Conservation (phyloP, 768 basidiomycete genomes). For the Suillus tomentosus region DNA sequence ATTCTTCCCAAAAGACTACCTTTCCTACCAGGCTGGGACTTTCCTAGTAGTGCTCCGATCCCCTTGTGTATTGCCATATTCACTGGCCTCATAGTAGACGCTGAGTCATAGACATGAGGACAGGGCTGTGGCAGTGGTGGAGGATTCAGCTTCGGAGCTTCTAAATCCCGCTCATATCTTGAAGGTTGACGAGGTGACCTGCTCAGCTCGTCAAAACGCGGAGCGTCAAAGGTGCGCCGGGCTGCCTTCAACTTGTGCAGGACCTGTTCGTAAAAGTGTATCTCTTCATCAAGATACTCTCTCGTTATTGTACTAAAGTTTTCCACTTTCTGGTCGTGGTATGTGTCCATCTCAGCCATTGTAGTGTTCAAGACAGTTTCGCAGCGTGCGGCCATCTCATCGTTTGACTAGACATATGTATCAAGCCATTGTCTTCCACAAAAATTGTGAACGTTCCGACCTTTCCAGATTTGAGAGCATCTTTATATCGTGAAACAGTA, state of each 20-base stretch:
- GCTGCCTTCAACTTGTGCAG: slow-evolving; percentile 60
- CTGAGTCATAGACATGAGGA: slow-evolving; percentile 77
- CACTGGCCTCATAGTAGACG: slow-evolving; percentile 74
- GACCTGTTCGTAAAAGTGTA: slow-evolving; percentile 72
- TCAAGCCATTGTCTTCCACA: neutral
- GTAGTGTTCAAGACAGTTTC: slow-evolving; percentile 89
- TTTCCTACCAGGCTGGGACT: slow-evolving; percentile 34
- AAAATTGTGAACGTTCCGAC: slow-evolving; percentile 31
- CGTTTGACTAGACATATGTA: slow-evolving; percentile 47
- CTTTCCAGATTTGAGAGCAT: slow-evolving; percentile 42
- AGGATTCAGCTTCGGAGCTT: slow-evolving; percentile 48
- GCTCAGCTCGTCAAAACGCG: slow-evolving; percentile 50
- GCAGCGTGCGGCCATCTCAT: slow-evolving; percentile 70
- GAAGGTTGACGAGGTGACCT: slow-evolving; percentile 61
- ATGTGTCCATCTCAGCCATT: slow-evolving; percentile 85
- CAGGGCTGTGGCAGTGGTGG: slow-evolving; percentile 66
- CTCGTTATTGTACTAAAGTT: slow-evolving; percentile 61
- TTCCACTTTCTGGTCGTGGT: slow-evolving; percentile 72
- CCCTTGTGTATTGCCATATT: slow-evolving; percentile 74
- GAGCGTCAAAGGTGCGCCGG: slow-evolving; percentile 52
- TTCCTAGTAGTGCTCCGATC: slow-evolving; percentile 61
- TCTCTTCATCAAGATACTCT: slow-evolving; percentile 80
- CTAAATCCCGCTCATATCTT: slow-evolving; percentile 75
- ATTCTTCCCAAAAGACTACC: slow-evolving; percentile 64
- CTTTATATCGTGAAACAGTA: slow-evolving; percentile 65